Evolutionary conservation across 768 basidiomycete species (phyloP), one percentile per base, ranked within the genome.

Genomic region (Panellus pusillus): DNA sequence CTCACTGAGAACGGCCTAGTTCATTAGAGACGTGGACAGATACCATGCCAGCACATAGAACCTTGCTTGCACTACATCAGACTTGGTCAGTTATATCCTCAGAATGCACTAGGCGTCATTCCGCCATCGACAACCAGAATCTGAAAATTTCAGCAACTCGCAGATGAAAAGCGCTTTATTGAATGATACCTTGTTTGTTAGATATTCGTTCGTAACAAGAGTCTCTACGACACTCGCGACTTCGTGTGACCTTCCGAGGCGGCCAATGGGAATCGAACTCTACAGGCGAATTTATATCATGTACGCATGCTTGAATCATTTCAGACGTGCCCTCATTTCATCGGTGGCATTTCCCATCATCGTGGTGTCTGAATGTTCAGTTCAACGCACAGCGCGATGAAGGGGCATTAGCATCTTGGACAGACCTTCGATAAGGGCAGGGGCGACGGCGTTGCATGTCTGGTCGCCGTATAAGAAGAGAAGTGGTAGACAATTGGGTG

Each of bases 381-480:
- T 18, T 13, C 8, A 17, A 40, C 44, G 35, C 18, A 44, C 11
- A 36, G 27, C 13, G 14, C 40, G 5, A 32, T 52, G 19, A 15
- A 29, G 18, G 32, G 31, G 15, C 35, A 47, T 18, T 15, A 3
- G 36, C 27, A 14, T 2, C 18, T 24, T 24, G 3, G 6, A 24
- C 3, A 44, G 38, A 79, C 79, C 76, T 44, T 66, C 72, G 41
- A 82, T 77, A 9, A 81, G 66, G 1, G 78, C 79, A 0, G 81
- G 80, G 0, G 79, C 79, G 47, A 81, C 75, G 4, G 75, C 79
- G 59, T 82, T 81, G 52, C 76, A 76, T 0, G 79, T 77, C 78
- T 80, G 44, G 5, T 9, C 13, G 36, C 8, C 7, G 28, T 6
- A 18, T 18, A 47, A 38, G 2, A 53, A 38, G 2, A 15, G 38